phyloP scores from a whole-genome alignment of 2,329 filamentous ascomycete genomes.

The Rhexocercosporidium sp. region DNA sequence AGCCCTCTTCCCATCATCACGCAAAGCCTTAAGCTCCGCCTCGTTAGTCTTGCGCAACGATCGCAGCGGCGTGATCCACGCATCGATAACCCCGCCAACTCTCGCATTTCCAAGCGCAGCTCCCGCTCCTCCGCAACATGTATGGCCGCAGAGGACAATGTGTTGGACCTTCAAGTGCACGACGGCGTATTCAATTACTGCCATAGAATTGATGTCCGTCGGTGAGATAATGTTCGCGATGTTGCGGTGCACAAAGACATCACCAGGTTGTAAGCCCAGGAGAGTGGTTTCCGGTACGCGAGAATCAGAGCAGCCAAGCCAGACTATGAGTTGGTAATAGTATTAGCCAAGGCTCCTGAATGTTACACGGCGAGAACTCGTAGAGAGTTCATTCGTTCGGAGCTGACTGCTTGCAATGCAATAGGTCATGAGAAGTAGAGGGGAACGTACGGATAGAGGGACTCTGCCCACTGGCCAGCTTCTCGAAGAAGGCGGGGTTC shows the following conservation, averaged over 20 bases:
- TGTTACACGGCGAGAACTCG: neutral
- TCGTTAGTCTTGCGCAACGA: conserved; percentile 52
- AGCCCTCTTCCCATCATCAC: conserved; percentile 58
- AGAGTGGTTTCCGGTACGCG: conserved; percentile 85
- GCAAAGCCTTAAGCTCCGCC: conserved; percentile 59
- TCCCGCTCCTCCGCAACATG: conserved; percentile 68
- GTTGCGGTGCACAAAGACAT: conserved; percentile 90
- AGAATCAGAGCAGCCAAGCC: conserved; percentile 88
- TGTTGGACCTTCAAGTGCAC: conserved; percentile 72
- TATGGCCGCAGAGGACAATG: conserved; percentile 73
- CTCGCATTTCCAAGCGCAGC: conserved; percentile 57
- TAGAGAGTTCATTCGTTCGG: neutral
- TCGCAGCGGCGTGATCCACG: conserved; percentile 59
- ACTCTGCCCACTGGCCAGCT: conserved; percentile 69
- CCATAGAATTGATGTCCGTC: conserved; percentile 75
- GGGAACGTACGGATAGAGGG: conserved; percentile 61
- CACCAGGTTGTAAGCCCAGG: conserved; percentile 77
- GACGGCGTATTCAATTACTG: conserved; percentile 83
- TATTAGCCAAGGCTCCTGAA: conserved; percentile 12
- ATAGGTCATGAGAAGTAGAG: neutral
- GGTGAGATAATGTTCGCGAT: conserved; percentile 83
- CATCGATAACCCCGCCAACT: conserved; percentile 60
- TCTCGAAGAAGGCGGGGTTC: conserved; percentile 74
- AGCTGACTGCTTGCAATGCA: neutral
- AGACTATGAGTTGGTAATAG: conserved; percentile 55